phyloP scores from a whole-genome alignment of 1,139 yeast genomes.

The Yarrowia galli region DNA sequence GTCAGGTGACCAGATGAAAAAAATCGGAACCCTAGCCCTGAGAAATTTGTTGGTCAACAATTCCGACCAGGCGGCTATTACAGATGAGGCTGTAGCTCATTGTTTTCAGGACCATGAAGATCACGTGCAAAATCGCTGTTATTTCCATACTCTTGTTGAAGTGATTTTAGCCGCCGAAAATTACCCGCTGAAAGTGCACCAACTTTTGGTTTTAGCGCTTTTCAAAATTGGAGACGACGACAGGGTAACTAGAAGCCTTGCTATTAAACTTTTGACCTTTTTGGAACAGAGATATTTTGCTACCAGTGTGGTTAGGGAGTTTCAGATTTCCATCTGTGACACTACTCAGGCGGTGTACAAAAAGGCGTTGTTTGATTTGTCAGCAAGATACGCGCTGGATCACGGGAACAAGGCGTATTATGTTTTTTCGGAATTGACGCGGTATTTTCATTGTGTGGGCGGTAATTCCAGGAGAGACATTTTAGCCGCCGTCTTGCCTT shows the following conservation, averaged over 20 bases:
- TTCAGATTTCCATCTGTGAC: conserved; percentile 68
- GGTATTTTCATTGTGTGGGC: conserved; percentile 75
- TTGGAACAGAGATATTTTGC: conserved; percentile 64
- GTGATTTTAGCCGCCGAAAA: conserved; percentile 58
- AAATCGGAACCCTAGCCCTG: conserved; percentile 75
- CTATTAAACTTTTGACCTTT: conserved; percentile 63
- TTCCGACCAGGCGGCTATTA: conserved; percentile 62
- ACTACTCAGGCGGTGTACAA: conserved; percentile 77
- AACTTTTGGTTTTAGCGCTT: conserved; percentile 67
- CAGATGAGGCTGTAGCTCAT: conserved; percentile 67
- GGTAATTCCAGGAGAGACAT: conserved; percentile 74
- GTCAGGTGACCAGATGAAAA: conserved; percentile 64
- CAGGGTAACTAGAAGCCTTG: conserved; percentile 64
- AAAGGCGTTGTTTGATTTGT: conserved; percentile 73
- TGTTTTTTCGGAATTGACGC: conserved; percentile 75
- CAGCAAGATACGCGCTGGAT: conserved; percentile 65
- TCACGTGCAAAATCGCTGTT: conserved; percentile 61
- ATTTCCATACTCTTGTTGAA: conserved; percentile 74
- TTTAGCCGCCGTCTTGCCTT: conserved; percentile 80
- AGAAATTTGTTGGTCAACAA: conserved; percentile 69
- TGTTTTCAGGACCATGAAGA: conserved; percentile 65
- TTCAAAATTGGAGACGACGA: conserved; percentile 75
- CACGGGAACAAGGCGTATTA: conserved; percentile 65
- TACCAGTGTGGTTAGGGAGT: conserved; percentile 57
- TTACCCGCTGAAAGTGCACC: conserved; percentile 59